A percentile compares a stretch with the other conserved stretches of the same genome.
phyloP scores from a whole-genome alignment of 2,329 filamentous ascomycete genomes.

The Apiospora kogelbergensis region DNA sequence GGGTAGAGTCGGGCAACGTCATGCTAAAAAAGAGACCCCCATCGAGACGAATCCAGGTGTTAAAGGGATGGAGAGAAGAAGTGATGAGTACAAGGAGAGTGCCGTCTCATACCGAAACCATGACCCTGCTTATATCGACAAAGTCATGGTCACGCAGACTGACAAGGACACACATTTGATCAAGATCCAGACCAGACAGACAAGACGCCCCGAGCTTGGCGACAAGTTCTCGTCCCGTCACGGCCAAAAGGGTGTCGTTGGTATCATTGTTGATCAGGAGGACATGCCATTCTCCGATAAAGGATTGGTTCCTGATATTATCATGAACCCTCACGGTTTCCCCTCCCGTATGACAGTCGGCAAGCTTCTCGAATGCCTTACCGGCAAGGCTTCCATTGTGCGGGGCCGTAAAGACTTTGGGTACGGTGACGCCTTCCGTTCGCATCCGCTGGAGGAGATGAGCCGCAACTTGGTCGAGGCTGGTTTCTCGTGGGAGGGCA shows the following conservation, averaged over 20 bases:
- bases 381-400: conserved; percentile 89
- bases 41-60: conserved; percentile 74
- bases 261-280: conserved; percentile 93
- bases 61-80: conserved; percentile 59
- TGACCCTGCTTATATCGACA: conserved; percentile 89
- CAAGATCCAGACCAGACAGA: conserved; percentile 96
- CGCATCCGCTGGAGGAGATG: conserved; percentile 86
- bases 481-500: conserved; percentile 95
- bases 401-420: conserved; percentile 87
- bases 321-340: conserved; percentile 99
- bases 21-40: conserved; percentile 86
- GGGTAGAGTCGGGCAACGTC: conserved; percentile 75
- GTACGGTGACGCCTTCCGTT: conserved; percentile 74
- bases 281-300: conserved; percentile 94
- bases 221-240: conserved; percentile 99
- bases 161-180: conserved; percentile 84
- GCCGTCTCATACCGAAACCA: conserved; percentile 78
- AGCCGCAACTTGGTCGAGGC: conserved; percentile 78
- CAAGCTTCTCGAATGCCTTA: conserved; percentile 92
- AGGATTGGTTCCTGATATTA: conserved; percentile 94
- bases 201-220: conserved; percentile 87
- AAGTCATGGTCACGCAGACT: conserved; percentile 89
- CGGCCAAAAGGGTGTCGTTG: conserved; percentile 96
- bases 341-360: conserved; percentile 99
- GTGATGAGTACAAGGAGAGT: conserved; percentile 65